Evolutionary conservation across 2,329 filamentous ascomycete species (phyloP), one percentile per base, ranked within the genome.

Genomic region (Penicillium sp.): DNA sequence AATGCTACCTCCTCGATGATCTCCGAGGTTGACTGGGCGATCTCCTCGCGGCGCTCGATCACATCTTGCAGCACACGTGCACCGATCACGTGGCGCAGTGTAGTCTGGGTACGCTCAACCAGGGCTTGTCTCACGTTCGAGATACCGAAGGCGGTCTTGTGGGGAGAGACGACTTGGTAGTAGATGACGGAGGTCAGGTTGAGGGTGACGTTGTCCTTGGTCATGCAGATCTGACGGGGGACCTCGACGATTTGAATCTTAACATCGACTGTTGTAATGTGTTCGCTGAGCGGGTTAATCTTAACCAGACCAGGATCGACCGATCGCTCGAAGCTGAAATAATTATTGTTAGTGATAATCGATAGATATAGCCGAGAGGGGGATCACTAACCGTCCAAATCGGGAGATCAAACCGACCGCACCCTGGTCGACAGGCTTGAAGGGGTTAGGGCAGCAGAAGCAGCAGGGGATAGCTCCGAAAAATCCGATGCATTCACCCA

Each of bases 241-340:
- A 99, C 94, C 80, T 99, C 77, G 73, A 95, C 91, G 63, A 96
- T 97, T 79, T 99, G 94, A 67, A 97, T 97, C 86, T 97, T 99
- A 78, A 99, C 94, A 74, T 99, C 94, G 71, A 99, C 88, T 68
- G 95, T 90, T 65, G 91, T 88, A 40, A 99, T 83, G 56, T 82
- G 85, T 81, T 99, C 94, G 68, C 89, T 93, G 52, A 97, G 85
- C 3, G 93, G 93, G 79, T 99, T 99, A 81, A 99, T 87, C 81
- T 96, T 96, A 75, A 97, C 91, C 31, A 99, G 87, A 73, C 94
- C 94, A 2, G 94, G 94, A 74, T 99, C 94, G 63, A 97, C 93
- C 11, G 94, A 91, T 75, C 92, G 89, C 76, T 96, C 90, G 78
- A 99, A 97, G 62, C 72, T 75, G 48, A 30, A 22, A 30, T 33